Evolutionary conservation across 1,139 yeast genomes (phyloP), one percentile per base, ranked within the genome.

Genomic region (Chernovozyma sophiae-reginae): DNA sequence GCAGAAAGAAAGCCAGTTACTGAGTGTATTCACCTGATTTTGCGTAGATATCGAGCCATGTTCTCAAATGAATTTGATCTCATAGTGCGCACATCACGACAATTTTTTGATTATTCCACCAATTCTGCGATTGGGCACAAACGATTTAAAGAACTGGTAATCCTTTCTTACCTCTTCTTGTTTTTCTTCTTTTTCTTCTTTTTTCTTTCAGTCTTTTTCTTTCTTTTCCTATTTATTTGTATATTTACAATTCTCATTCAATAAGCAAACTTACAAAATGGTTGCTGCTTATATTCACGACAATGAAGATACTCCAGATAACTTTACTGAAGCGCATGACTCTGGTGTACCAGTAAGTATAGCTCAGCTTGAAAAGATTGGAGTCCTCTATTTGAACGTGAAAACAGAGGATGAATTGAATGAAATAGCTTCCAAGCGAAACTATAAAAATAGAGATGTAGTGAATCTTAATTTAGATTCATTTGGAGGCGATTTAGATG

Each of bases 361-460:
- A 26, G 76, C 70, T 11, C 65, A 73, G 35, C 68, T 90, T 36
- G 64, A 61, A 3, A 54, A 66, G 31, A 49, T 89, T 19, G 97
- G 97, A 0, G 96, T 89, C 2, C 56, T 81, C 29, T 85, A 87
- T 55, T 73, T 62, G 51, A 63, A 77, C 37, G 65, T 79, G 31
- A 68, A 69, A 23, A 65, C 74, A 13, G 55, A 65, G 13, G 81
- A 70, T 3, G 76, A 77, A 25, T 87, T 90, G 34, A 73, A 90
- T 52, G 58, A 53, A 13, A 55, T 92, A 20, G 96, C 97, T 12
- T 46, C 49, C 14, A 72, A 83, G 46, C 74, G 97, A 43, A 58
- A 72, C 25, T 92, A 92, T 65, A 83, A 78, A 56, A 89, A 89
- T 60, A 65, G 95, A 43, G 98, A 92, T 59, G 71, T 66, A 36